Evolutionary conservation across 1,139 yeast species (phyloP).

Genomic region (Debaryomyces coudertii): DNA sequence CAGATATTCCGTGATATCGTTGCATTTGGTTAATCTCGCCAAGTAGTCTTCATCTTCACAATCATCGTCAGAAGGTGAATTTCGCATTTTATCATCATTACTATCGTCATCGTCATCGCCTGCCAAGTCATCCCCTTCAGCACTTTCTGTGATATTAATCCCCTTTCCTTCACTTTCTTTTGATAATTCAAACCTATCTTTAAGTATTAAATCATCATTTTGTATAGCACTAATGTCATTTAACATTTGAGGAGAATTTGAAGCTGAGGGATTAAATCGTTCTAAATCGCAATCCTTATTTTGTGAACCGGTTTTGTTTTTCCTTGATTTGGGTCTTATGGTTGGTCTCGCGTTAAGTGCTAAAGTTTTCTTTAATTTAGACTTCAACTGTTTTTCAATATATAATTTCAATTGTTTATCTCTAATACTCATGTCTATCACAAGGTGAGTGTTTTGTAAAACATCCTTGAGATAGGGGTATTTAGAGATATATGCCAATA

Average conservation of each 20-base stretch:
- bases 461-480: constrained; percentile 78
- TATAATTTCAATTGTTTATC: constrained; percentile 46
- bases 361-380: constrained; percentile 35
- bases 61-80: constrained; percentile 16
- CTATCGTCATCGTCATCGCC: constrained; percentile 28
- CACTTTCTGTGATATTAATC: constrained; percentile 25
- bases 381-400: constrained; percentile 42
- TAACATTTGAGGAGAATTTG: constrained; percentile 48
- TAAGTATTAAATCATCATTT: constrained; percentile 39
- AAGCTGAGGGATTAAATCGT: constrained; percentile 40
- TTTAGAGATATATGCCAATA: constrained; percentile 90
- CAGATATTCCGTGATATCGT: constrained; percentile 7
- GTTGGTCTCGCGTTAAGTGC: constrained; percentile 38
- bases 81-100: constrained; percentile 24
- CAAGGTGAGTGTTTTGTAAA: constrained; percentile 70
- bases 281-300: constrained; percentile 24
- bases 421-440: constrained; percentile 56
- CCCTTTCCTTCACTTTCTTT: constrained; percentile 14
- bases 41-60: constrained; percentile 21
- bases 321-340: constrained; percentile 42
- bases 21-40: constrained; percentile 16
- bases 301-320: constrained; percentile 14
- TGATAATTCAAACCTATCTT: constrained; percentile 39
- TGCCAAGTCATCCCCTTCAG: constrained; percentile 32
- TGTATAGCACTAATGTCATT: constrained; percentile 36